These are phyloP conservation scores for Aspergillus ibericus DNA, from an alignment of 2,329 filamentous ascomycete species.

Conservation along the genomic window DNA sequence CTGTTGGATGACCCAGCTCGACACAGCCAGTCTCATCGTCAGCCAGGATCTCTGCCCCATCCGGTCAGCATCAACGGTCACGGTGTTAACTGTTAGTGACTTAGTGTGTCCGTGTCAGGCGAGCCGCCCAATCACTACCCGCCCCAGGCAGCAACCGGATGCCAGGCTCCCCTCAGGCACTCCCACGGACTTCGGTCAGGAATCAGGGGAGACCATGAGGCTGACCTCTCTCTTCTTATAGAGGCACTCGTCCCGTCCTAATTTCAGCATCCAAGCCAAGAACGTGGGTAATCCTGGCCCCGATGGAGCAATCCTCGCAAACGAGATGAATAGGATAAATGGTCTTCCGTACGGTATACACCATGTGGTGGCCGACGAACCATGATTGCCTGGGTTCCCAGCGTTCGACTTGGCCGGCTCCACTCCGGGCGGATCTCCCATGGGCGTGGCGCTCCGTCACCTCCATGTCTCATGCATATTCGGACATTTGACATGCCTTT, in stretches of 20 bases:
- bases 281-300: background rate
- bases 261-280: background rate
- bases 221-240: background rate
- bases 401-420: background rate
- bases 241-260: background rate
- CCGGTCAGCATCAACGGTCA: background rate
- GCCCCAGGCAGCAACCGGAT: background rate
- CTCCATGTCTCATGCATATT: conserved; percentile 8
- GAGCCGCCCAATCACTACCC: background rate
- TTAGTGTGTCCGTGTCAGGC: background rate
- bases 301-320: background rate
- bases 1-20: too few species aligned
- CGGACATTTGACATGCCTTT: conserved; percentile 2
- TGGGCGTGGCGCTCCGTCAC: conserved; percentile 1
- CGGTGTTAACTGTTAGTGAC: background rate
- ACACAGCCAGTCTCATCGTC: too few species aligned
- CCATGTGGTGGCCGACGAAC: background rate
- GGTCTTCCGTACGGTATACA: background rate
- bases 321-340: background rate
- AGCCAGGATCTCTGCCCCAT: background rate
- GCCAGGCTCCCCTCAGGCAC: background rate
- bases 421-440: conserved; percentile 3
- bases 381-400: background rate
- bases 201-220: background rate
- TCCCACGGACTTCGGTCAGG: background rate